Evolutionary conservation across 208 protist genomes (phyloP), one percentile per base, ranked within the genome.

Genomic region (Wallacemonas collosoma): DNA sequence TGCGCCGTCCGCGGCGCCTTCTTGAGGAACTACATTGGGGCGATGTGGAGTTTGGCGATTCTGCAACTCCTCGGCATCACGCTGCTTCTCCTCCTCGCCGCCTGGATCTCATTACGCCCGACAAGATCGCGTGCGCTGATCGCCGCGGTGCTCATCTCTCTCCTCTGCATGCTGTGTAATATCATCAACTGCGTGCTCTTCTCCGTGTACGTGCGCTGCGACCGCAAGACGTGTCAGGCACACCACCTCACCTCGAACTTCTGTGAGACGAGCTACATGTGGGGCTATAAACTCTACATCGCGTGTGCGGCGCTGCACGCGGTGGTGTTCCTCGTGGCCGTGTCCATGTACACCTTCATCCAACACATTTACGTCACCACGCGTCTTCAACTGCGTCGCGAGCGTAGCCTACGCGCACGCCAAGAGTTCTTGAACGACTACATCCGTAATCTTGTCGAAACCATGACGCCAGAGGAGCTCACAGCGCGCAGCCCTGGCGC

Each of bases 261-360:
- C 8, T 95, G 87, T 68, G 35, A 39, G 2, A 67, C 72, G 36
- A 4, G 17, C 15, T 89, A 87, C 68, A 66, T 67, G 26, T 95
- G 84, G 85, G 87, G 80, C 26, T 93, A 86, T 64, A 70, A 73
- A 26, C 48, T 91, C 8, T 86, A 86, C 75, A 86, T 93, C 47
- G 86, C 79, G 5, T 67, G 80, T 1, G 57, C 80, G 56, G 75
- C 71, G 2, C 63, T 95, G 56, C 73, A 93, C 57, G 80, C 76
- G n/a, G 45, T 82, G 12, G 66, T 70, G 17, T 68, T 77, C 43
- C 44, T 90, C 48, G 61, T 87, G n/a, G 62, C 74, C n/a, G 36
- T 93, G 45, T 89, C 75, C 62, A 83, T 93, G 72, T 73, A 78
- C 65, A 83, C 77, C 51, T 93, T 85, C 60, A 81, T 87, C 8